A percentile compares a stretch with the other conserved stretches of the same genome.
phyloP scores from a whole-genome alignment of 2,329 filamentous ascomycete species.

The Fusarium phyllophilum region DNA sequence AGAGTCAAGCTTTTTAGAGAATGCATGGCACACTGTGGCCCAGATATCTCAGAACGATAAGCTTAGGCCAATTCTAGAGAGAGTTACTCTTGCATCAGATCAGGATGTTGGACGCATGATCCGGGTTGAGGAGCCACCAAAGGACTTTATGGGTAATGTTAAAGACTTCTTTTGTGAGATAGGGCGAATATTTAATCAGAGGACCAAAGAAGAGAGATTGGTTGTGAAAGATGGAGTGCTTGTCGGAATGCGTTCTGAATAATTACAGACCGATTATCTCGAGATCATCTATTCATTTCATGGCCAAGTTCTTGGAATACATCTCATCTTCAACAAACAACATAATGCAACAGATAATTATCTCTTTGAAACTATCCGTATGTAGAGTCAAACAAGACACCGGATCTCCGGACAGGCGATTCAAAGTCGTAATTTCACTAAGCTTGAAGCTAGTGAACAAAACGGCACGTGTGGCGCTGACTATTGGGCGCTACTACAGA shows the following conservation, averaged over 20 bases:
- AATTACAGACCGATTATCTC: not conserved
- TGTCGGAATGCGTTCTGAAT: not conserved
- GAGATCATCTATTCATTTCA: fast-evolving
- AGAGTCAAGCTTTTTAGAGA: not conserved
- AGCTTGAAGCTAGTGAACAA: not conserved
- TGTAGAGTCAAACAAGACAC: fast-evolving
- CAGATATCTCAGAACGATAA: not conserved
- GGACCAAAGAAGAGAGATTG: not conserved
- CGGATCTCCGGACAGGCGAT: not conserved
- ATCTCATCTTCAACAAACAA: not conserved
- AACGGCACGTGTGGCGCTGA: not conserved
- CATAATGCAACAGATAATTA: fast-evolving
- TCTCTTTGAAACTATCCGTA: too few species aligned
- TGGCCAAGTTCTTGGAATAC: fast-evolving
- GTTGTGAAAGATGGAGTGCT: not conserved
- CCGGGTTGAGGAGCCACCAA: not conserved
- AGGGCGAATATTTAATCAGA: not conserved
- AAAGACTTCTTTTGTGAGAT: not conserved
- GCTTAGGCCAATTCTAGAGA: not conserved
- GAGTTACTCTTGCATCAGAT: not conserved
- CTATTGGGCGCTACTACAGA: not conserved
- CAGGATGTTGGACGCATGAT: not conserved
- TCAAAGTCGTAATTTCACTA: not conserved
- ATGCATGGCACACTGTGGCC: not conserved
- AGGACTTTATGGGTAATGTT: not conserved